Conservation (phyloP, 2,329 filamentous ascomycete genomes). For the Fusarium torreyae region DNA sequence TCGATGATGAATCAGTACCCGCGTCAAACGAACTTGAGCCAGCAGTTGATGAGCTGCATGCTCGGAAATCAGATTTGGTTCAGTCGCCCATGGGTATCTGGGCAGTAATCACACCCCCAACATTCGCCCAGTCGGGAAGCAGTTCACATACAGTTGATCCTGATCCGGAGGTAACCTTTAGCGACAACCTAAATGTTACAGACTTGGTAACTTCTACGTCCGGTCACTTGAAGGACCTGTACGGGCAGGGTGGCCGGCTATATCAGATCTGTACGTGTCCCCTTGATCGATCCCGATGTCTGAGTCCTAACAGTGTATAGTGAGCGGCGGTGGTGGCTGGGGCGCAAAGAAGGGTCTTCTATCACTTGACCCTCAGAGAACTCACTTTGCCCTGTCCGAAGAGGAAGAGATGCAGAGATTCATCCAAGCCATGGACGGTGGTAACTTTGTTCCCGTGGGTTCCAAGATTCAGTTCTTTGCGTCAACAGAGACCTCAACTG, state of each 20-base stretch:
- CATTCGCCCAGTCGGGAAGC: slow-evolving; percentile 35
- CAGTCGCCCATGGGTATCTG: slow-evolving; percentile 75
- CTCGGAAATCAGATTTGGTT: slow-evolving; percentile 51
- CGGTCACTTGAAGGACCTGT: slow-evolving; percentile 52
- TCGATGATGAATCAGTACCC: slow-evolving; percentile 64
- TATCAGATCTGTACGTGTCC: slow-evolving; percentile 57
- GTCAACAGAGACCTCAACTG: slow-evolving; percentile 50
- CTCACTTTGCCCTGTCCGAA: slow-evolving; percentile 61
- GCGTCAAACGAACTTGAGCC: slow-evolving; percentile 81
- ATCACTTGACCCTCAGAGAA: slow-evolving; percentile 80
- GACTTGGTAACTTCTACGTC: slow-evolving; percentile 48
- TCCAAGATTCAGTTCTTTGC: slow-evolving; percentile 78
- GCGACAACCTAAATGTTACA: slow-evolving; percentile 36
- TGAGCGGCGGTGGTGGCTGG: slow-evolving; percentile 90
- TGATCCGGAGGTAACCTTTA: slow-evolving; percentile 44
- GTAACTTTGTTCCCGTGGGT: slow-evolving; percentile 72
- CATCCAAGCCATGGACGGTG: slow-evolving; percentile 63
- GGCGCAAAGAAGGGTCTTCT: slow-evolving; percentile 84
- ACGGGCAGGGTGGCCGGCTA: slow-evolving; percentile 62
- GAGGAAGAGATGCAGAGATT: slow-evolving; percentile 69
- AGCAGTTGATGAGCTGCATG: slow-evolving; percentile 72
- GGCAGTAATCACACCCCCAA: slow-evolving; percentile 75
- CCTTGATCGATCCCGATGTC: neutral
- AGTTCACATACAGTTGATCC: slow-evolving; percentile 23
- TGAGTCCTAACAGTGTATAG: slow-evolving; percentile 52